phyloP scores from a whole-genome alignment of 2,329 filamentous ascomycete genomes.

The Taxawa tesnikishii region DNA sequence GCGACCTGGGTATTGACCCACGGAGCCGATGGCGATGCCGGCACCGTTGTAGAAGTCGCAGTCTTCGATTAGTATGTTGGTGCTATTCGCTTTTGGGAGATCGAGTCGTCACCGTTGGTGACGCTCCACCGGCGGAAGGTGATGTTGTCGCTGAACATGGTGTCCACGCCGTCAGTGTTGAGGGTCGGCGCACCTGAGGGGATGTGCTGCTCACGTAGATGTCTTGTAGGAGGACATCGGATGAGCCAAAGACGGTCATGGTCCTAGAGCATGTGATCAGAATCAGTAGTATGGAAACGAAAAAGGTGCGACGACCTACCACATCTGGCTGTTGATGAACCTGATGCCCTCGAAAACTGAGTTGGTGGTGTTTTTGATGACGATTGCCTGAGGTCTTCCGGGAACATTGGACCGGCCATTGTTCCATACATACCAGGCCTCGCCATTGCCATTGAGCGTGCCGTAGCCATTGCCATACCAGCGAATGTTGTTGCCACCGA shows the following conservation, averaged over 20 bases:
- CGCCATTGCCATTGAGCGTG: conserved; percentile 47
- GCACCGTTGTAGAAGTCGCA: conserved; percentile 36
- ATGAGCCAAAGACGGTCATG: conserved; percentile 36
- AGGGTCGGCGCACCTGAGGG: conserved; percentile 6
- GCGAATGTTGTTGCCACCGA: conserved; percentile 40
- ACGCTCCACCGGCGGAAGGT: conserved; percentile 38
- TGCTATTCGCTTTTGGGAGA: conserved; percentile 43
- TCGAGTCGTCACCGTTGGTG: conserved; percentile 40
- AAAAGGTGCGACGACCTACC: conserved; percentile 16
- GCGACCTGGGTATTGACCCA: conserved; percentile 39
- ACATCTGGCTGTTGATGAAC: conserved; percentile 49
- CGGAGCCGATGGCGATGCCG: conserved; percentile 45
- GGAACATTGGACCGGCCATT: conserved; percentile 32
- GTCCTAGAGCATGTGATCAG: conserved; percentile 16
- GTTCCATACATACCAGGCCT: conserved; percentile 44
- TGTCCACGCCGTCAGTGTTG: conserved; percentile 39
- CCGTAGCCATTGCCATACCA: conserved; percentile 39
- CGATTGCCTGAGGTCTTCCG: conserved; percentile 40
- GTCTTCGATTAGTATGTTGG: conserved; percentile 39
- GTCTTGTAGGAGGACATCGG: conserved; percentile 31
- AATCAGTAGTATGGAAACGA: background rate
- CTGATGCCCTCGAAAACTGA: conserved; percentile 35
- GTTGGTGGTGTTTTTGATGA: conserved; percentile 36
- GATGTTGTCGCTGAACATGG: conserved; percentile 39
- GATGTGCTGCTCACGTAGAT: conserved; percentile 38